These are phyloP conservation scores for Botrytis aclada DNA, from an alignment of 2,329 filamentous ascomycete genomes.

Conservation along the genomic window DNA sequence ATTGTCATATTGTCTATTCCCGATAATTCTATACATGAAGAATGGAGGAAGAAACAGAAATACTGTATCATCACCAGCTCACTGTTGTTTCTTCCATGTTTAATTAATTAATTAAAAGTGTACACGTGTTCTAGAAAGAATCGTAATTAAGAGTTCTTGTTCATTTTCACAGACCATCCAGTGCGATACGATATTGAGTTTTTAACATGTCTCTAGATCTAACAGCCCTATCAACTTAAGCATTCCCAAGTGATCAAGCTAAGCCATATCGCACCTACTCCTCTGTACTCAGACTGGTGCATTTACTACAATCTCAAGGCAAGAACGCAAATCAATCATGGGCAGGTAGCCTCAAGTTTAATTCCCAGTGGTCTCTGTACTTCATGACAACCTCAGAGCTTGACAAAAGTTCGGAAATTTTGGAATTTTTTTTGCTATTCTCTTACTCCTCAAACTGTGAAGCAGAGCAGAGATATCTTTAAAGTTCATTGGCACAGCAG, in stretches of 20 bases:
- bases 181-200: not conserved
- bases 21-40: not conserved
- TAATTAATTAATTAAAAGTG: not conserved
- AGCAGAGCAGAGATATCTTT: not conserved
- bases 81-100: not conserved
- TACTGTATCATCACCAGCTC: not conserved
- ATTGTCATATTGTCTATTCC: not conserved
- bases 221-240: not conserved
- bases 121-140: not conserved
- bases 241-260: not conserved
- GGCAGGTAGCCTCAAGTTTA: not conserved
- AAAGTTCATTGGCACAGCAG: not conserved
- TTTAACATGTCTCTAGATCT: not conserved
- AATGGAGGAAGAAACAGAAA: not conserved
- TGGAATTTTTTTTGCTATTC: not conserved
- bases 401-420: not conserved
- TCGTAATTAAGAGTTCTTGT: not conserved
- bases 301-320: not conserved
- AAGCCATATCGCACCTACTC: not conserved
- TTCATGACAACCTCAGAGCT: not conserved
- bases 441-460: not conserved
- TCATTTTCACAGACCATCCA: not conserved
- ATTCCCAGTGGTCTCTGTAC: not conserved
- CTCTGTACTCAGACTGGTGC: not conserved
- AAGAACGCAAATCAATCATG: not conserved